Evolutionary conservation across 805 yeast species (phyloP).

Genomic region (Ogataea dorogensis): DNA sequence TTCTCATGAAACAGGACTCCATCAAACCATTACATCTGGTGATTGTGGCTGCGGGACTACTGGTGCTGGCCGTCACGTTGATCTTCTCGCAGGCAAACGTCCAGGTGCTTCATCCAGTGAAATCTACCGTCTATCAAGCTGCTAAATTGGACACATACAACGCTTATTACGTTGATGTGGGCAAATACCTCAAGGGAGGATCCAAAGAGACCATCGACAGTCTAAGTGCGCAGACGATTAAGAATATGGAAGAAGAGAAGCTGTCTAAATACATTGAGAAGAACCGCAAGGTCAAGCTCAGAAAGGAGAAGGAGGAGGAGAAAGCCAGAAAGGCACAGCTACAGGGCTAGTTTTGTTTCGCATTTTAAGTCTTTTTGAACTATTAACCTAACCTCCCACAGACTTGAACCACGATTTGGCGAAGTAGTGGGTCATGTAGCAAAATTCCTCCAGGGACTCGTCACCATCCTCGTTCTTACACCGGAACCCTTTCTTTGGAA

Average conservation of each 20-base stretch:
- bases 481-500: slow-evolving; percentile 20
- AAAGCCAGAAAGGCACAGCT: slow-evolving; percentile 7
- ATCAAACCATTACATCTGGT: slow-evolving; percentile 11
- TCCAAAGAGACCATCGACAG: slow-evolving; percentile 2
- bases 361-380: slow-evolving; percentile 5
- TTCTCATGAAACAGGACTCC: slow-evolving; percentile 2
- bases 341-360: background rate
- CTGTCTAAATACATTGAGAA: slow-evolving; percentile 13
- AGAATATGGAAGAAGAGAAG: slow-evolving; percentile 13
- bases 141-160: slow-evolving; percentile 1
- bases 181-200: slow-evolving; percentile 6
- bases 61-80: slow-evolving; percentile 9
- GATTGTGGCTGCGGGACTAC: slow-evolving; percentile 10
- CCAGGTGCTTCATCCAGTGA: slow-evolving; percentile 7
- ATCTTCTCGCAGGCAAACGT: slow-evolving; percentile 5
- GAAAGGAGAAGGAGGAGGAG: slow-evolving; percentile 6
- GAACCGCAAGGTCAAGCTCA: slow-evolving; percentile 3
- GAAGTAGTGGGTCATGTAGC: slow-evolving; percentile 22
- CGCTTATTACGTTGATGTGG: slow-evolving; percentile 10
- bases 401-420: slow-evolving; percentile 22
- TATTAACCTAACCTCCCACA: background rate
- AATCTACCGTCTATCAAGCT: slow-evolving; percentile 1
- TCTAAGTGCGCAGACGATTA: slow-evolving; percentile 1
- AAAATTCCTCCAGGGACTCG: slow-evolving; percentile 29
- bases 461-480: slow-evolving; percentile 23